Evolutionary conservation across 2,329 filamentous ascomycete genomes (phyloP).

Genomic region (Orbilia brochopaga): DNA sequence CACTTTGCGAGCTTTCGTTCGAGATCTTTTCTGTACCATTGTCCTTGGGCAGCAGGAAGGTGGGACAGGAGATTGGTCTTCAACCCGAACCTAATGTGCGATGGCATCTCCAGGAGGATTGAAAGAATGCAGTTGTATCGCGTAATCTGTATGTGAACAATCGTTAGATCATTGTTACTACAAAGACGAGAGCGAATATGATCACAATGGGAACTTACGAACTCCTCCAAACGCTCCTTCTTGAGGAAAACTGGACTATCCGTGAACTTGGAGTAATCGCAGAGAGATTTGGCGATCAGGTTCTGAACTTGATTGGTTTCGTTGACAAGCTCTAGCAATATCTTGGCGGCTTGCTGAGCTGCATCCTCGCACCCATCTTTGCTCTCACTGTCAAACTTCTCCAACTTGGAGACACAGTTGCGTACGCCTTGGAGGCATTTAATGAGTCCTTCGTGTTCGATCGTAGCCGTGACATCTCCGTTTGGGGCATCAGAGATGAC

Average conservation of each 20-base stretch:
- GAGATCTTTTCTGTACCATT: slow-evolving; percentile 7
- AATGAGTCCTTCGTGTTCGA: slow-evolving; percentile 4
- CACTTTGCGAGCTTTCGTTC: slow-evolving; percentile 11
- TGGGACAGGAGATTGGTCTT: not conserved
- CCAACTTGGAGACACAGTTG: not conserved
- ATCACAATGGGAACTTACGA: slow-evolving; percentile 6
- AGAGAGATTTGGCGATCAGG: slow-evolving; percentile 5
- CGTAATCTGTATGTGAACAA: not conserved
- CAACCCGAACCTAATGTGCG: slow-evolving; percentile 12
- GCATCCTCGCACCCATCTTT: slow-evolving; percentile 1
- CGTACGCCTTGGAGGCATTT: slow-evolving; percentile 8
- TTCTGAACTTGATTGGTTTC: slow-evolving; percentile 18
- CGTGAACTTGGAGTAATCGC: not conserved
- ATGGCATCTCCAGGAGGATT: slow-evolving; percentile 18
- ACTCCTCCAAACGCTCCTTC: slow-evolving; percentile 13
- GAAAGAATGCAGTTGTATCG: slow-evolving; percentile 20
- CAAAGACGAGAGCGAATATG: not conserved
- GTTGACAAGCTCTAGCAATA: not conserved
- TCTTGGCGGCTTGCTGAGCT: slow-evolving; percentile 1
- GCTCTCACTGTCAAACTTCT: not conserved
- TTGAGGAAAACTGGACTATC: not conserved
- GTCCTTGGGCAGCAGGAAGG: not conserved
- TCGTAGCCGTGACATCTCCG: not conserved
- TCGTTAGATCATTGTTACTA: not conserved
- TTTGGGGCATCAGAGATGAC: not conserved